Evolutionary conservation across 139 green algal genomes (phyloP), one percentile per base, ranked within the genome.

Genomic region (Chlamydomonas sp.): DNA sequence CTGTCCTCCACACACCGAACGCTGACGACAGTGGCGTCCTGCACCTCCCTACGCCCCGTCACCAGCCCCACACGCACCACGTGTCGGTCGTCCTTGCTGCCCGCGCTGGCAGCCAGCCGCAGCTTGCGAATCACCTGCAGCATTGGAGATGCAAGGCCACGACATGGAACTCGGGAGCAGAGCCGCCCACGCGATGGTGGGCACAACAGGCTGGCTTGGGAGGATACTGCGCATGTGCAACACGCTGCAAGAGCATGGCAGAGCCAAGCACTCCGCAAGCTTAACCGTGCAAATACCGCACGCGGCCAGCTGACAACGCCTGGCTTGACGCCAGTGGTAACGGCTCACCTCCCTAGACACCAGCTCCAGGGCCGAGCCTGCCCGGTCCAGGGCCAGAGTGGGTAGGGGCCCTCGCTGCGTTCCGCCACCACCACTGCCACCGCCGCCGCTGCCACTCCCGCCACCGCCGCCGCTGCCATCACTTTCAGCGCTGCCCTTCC

Each of bases 71-170:
- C 89, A 62, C 94, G 96, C 15, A 98, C 90, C 61, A 97, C 94
- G 79, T 98, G 95, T 0, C 95, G 85, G 82, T 97, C 96, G 58
- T 97, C 95, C 31, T 95, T 95, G 2, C 78, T 92, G 62, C 97
- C 92, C 16, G 95, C 94, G 31, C 95, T 90, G 4, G 90, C 90
- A 15, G 90, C 91, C 66, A 98, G 88, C 10, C 90, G 80, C 31
- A 94, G 88, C 90, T 94, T 94, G 1, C 95, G 81, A 49, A 97
- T 89, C 14, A 97, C 92, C 88, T 98, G 93, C 31, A 49, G 31
- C 31, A 49, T 0, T 49, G 31, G 31, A 2, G 83, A 7, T 73
- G 78, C 4, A 97, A 80, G 60, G 83, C 86, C 5, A 59, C 20
- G 71, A 60, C 31, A 49, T 49, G 31, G 31, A 49, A 49, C 31